Base-by-base conservation (phyloP, 2,329 filamentous ascomycete genomes). In the Colletotrichum cordylinicola region DNA sequence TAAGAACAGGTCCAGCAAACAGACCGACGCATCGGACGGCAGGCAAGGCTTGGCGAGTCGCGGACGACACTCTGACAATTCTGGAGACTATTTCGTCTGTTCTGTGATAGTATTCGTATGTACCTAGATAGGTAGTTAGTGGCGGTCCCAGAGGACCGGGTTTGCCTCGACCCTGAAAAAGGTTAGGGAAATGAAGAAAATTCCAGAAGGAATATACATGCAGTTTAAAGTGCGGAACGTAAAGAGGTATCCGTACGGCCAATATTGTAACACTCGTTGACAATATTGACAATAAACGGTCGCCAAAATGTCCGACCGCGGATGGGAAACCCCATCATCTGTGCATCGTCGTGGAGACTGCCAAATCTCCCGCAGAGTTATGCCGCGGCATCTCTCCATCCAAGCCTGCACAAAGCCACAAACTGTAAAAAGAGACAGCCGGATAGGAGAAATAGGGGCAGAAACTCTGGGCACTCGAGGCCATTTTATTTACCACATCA, bases 241-340 rank as follows among this genome's bases (percentile, higher is more conserved):
- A 48, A 48, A n/a, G 43, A 48, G 43, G n/a, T 48, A 27, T 27
- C 24, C 24, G 24, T 27, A n/a, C 43, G 18, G 35, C 35, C 55
- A 69, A 69, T 60, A 67, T 48, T 61, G 56, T n/a, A 70, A 48
- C 55, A 15, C 18, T 35, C n/a, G 37, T 35, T 35, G 56, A 27
- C 67, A 70, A 70, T 62, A 55, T 70, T 70, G 67, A 61, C 67
- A 70, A 70, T 70, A 70, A 29, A 35, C 27, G 56, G 18, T 39
- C n/a, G 39, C 43, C 27, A 37, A 62, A 61, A 62, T 16, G 56
- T 70, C 35, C 56, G 56, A 61, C 56, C 37, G 56, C 37, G 43
- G 37, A 62, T 61, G 56, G 43, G 43, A 21, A 48, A 52, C 35
- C 27, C 67, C 67, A 61, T 69, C 24, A 39, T 61, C 55, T 31